A percentile compares a stretch with the other conserved stretches of the same genome.
These are phyloP conservation scores for Trypanosoma theileri DNA, from an alignment of 208 protist genomes.

Conservation along the genomic window DNA sequence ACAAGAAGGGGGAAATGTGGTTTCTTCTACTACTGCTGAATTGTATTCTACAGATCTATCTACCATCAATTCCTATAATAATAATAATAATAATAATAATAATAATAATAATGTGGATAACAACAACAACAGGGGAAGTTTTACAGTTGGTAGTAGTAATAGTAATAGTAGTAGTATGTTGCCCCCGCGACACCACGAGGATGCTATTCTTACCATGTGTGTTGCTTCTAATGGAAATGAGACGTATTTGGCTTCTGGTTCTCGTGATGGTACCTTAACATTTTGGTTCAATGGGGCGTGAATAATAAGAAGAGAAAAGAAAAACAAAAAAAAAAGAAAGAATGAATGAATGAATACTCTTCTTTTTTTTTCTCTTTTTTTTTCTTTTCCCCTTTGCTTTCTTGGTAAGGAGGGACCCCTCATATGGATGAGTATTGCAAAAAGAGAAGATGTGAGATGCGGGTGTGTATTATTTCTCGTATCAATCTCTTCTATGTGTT, in stretches of 20 bases:
- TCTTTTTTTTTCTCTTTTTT: conserved; percentile 6
- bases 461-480: no score
- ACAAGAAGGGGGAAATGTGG: not conserved
- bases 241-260: conserved; percentile 44
- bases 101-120: no score
- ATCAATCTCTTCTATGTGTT: conserved; percentile 1
- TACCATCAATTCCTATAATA: not conserved
- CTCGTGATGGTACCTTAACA: conserved; percentile 57
- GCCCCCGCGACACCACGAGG: conserved; percentile 43
- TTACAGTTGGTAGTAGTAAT: no score
- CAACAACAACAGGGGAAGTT: no score
- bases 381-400: not conserved
- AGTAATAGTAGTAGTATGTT: not conserved
- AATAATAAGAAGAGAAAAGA: conserved; percentile 8
- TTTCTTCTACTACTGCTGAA: not conserved
- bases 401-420: no score
- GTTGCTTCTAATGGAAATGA: conserved; percentile 20
- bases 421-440: no score
- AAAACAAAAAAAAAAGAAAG: conserved; percentile 15
- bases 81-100: no score
- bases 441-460: no score
- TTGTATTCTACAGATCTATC: not conserved
- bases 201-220: conserved; percentile 62
- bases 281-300: conserved; percentile 51
- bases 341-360: not conserved